phyloP scores from a whole-genome alignment of 2,329 filamentous ascomycete genomes.

The Lachnellula suecica region DNA sequence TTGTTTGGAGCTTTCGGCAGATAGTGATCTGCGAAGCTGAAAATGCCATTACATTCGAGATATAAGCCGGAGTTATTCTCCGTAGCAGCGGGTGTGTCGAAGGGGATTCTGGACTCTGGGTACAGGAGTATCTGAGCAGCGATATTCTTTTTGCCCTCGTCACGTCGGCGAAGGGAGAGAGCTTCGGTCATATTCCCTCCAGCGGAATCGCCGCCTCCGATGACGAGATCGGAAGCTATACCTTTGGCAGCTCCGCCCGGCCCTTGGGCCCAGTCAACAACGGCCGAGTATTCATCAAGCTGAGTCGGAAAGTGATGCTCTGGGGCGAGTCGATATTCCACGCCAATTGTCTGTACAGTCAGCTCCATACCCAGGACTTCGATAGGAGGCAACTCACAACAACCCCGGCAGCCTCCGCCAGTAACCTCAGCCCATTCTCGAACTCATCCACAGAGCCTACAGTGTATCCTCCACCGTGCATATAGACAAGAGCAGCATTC shows the following conservation, averaged over 20 bases:
- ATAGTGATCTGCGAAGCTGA: constrained; percentile 35
- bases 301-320: constrained; percentile 6
- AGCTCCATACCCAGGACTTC: no score
- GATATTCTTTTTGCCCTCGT: constrained; percentile 28
- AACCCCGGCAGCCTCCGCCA: constrained; percentile 30
- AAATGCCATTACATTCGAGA: constrained; percentile 33
- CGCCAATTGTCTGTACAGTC: no score
- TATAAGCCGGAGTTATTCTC: constrained; percentile 37
- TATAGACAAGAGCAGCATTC: constrained; percentile 34
- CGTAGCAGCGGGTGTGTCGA: constrained; percentile 31
- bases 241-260: background rate
- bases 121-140: constrained; percentile 35
- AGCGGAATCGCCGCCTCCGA: constrained; percentile 35
- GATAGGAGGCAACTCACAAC: no score
- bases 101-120: constrained; percentile 34
- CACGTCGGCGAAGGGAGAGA: constrained; percentile 28
- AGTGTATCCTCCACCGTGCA: constrained; percentile 39
- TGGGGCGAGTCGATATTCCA: constrained; percentile 7
- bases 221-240: constrained; percentile 27
- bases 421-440: constrained; percentile 35
- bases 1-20: constrained; percentile 20
- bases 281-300: constrained; percentile 6
- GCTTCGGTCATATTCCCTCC: constrained; percentile 38
- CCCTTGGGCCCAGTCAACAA: background rate
- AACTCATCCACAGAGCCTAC: constrained; percentile 39